phyloP scores from a whole-genome alignment of 2,329 filamentous ascomycete genomes.

The Apiospora koreana region DNA sequence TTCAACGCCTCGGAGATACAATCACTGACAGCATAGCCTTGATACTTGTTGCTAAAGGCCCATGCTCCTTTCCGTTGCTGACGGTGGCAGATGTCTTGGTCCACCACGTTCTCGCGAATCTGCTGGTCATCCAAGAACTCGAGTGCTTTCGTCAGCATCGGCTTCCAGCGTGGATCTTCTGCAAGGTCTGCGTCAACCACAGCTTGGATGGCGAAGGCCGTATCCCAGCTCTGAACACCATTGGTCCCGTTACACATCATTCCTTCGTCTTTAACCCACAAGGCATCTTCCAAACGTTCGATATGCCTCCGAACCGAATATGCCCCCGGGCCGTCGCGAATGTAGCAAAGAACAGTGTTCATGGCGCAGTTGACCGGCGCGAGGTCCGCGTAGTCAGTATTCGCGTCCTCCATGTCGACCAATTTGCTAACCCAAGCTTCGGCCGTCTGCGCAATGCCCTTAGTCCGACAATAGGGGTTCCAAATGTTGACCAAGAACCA shows the following conservation, averaged over 20 bases:
- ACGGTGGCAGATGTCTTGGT: constrained; percentile 81
- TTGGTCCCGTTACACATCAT: constrained; percentile 97
- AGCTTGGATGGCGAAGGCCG: constrained; percentile 83
- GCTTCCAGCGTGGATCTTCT: constrained; percentile 73
- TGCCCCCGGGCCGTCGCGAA: constrained; percentile 77
- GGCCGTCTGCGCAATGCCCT: constrained; percentile 66
- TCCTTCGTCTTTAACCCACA: constrained; percentile 91
- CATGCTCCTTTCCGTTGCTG: constrained; percentile 91
- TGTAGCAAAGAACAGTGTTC: constrained; percentile 86
- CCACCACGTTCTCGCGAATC: constrained; percentile 77
- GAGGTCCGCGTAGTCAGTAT: constrained; percentile 83
- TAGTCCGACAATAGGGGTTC: constrained; percentile 73
- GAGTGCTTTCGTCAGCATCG: constrained; percentile 81
- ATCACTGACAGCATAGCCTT: constrained; percentile 95
- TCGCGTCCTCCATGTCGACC: constrained; percentile 88
- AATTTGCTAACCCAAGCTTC: constrained; percentile 82
- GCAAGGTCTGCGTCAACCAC: constrained; percentile 77
- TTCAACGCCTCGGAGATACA: constrained; percentile 92
- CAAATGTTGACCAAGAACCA: constrained; percentile 79
- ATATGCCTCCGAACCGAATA: constrained; percentile 73
- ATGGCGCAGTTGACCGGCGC: constrained; percentile 89
- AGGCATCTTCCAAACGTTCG: constrained; percentile 79
- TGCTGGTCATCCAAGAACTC: constrained; percentile 89
- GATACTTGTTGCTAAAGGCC: constrained; percentile 90
- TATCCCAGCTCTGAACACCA: constrained; percentile 98